Conservation (phyloP, 1,284 basidiomycete genomes). For the Boletus semigastroideus region DNA sequence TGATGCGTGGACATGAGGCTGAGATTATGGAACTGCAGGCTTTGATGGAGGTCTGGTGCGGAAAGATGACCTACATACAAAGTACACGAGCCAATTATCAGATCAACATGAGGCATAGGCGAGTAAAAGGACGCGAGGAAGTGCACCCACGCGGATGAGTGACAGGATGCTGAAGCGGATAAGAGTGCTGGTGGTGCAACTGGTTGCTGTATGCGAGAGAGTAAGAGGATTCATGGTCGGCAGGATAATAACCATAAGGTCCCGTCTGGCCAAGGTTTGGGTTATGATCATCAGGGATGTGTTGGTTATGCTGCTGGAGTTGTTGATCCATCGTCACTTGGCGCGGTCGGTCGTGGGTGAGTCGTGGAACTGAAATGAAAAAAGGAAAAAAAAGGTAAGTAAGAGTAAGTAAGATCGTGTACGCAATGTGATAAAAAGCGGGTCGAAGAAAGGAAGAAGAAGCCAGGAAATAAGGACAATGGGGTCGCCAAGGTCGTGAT, state of each 20-base stretch:
- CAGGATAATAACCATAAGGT: slow-evolving; percentile 40
- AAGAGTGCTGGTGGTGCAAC: slow-evolving; percentile 39
- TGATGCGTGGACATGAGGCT: slow-evolving; percentile 50
- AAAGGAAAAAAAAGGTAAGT: slow-evolving; percentile 28
- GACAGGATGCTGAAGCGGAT: slow-evolving; percentile 44
- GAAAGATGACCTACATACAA: slow-evolving; percentile 53
- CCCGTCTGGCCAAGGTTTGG: slow-evolving; percentile 38
- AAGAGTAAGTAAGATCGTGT: slow-evolving; percentile 33
- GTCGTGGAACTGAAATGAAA: slow-evolving; percentile 40
- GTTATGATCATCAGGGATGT: slow-evolving; percentile 41
- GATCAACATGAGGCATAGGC: slow-evolving; percentile 50
- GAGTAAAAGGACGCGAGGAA: slow-evolving; percentile 40
- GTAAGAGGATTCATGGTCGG: slow-evolving; percentile 41
- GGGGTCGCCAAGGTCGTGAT: slow-evolving; percentile 25
- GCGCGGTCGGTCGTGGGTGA: slow-evolving; percentile 33
- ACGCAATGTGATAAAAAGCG: slow-evolving; percentile 34
- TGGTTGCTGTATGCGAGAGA: slow-evolving; percentile 43
- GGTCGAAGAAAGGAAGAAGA: slow-evolving; percentile 27
- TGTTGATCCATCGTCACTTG: slow-evolving; percentile 41
- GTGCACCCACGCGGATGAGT: slow-evolving; percentile 55
- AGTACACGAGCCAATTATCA: slow-evolving; percentile 52
- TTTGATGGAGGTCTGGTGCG: slow-evolving; percentile 52
- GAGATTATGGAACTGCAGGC: slow-evolving; percentile 50
- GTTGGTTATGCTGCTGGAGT: slow-evolving; percentile 39
- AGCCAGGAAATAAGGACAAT: slow-evolving; percentile 23